phyloP scores from a whole-genome alignment of 441 rosid species.

The Croton laevigatus region DNA sequence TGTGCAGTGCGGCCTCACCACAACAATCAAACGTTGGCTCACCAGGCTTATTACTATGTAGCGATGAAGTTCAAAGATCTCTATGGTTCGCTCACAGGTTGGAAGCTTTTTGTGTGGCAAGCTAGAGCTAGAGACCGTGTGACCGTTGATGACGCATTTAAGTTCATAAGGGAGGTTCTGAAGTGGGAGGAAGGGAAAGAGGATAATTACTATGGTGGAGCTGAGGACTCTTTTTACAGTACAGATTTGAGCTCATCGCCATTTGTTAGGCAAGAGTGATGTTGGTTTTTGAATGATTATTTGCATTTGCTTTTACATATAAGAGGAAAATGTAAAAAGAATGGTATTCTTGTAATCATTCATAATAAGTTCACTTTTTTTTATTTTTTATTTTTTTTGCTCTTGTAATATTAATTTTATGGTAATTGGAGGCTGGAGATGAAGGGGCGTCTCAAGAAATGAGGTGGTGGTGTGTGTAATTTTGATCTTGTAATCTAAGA shows the following conservation, averaged over 20 bases:
- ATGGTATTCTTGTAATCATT: not conserved
- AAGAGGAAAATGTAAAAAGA: slow-evolving; percentile 10
- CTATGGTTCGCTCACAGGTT: slow-evolving; percentile 64
- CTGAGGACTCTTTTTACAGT: slow-evolving; percentile 88
- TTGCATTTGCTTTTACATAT: slow-evolving; percentile 1
- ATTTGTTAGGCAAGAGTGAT: slow-evolving; percentile 61
- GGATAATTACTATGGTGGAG: slow-evolving; percentile 63
- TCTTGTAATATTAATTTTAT: not conserved
- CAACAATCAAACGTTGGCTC: slow-evolving; percentile 70
- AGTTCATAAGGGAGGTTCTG: slow-evolving; percentile 87
- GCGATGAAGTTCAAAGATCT: slow-evolving; percentile 97
- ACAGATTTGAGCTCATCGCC: slow-evolving; percentile 94
- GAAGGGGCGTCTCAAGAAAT: not conserved
- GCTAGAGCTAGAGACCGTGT: slow-evolving; percentile 74
- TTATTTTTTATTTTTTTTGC: not conserved
- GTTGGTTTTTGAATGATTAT: slow-evolving; percentile 1
- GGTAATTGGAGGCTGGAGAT: not conserved
- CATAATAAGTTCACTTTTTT: slow-evolving; percentile 17
- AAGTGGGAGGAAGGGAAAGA: slow-evolving; percentile 85
- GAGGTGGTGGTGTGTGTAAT: no score
- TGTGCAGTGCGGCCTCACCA: slow-evolving; percentile 70
- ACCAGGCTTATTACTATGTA: slow-evolving; percentile 88
- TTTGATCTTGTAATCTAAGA: no score
- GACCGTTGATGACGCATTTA: slow-evolving; percentile 83
- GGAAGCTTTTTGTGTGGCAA: slow-evolving; percentile 96